Base-by-base conservation (phyloP, 768 basidiomycete genomes). In the Panaeolus papilionaceus region DNA sequence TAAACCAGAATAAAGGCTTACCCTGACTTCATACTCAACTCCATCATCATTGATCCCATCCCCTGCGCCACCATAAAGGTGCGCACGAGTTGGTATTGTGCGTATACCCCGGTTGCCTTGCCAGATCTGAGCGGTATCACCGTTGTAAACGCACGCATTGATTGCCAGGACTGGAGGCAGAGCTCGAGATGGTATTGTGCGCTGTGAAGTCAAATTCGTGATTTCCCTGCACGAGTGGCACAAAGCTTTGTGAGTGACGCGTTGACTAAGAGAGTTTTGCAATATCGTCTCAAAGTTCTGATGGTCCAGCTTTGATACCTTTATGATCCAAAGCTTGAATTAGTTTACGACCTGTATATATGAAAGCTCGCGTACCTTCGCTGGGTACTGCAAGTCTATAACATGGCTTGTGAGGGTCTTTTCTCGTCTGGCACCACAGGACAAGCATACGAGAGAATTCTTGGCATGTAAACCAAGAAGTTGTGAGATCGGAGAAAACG, bases 161-260 rank as follows among this genome's bases (percentile, higher is more conserved):
- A 99, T 78, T 0, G 93, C 90, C 11, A 99, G 80, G 20, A 98
- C 83, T 0, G 95, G 91, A 0, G 98, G 98, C 1, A 98, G 80
- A 65, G 90, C 86, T 61, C 78, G 75, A 11, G 87, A 84, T 18
- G 88, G 79, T 40, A 92, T 88, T 1, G 88, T 89, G 12, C 93
- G 88, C 45, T 85, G 84, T 39, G 89, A 89, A 44, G 89, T 85
- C 69, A 97, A 92, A 14, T 83, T 89, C 2, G 92, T 79, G 72
- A 92, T 89, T 42, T 90, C 88, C 75, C 90, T 92, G 82, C 97
- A 99, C 2, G 82, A 84, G 69, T 88, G 88, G 76, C 98, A 99
- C 8, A 88, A 92, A 6, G 94, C 92, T 78, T 94, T 96, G 75
- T 96, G 93, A 20, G 88, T 85, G 69, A 91, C 90, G 67, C 94